Evolutionary conservation across 208 protist species (phyloP), one percentile per base, ranked within the genome.

Genomic region (Balamuthia mandrillaris): DNA sequence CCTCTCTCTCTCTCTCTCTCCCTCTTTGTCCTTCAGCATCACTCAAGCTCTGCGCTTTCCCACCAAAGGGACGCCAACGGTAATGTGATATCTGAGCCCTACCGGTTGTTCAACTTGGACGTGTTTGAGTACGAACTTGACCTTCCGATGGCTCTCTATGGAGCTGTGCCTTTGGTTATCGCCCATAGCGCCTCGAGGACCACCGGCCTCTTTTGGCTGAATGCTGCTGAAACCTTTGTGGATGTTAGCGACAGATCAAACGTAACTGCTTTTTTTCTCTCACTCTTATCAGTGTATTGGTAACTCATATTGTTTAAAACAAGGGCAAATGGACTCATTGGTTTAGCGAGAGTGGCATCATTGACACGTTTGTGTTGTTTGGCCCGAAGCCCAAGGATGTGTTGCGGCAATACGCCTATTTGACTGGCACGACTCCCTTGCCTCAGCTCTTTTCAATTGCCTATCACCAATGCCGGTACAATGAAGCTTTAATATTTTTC

Each of bases 381-480:
- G 97, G 97, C 3, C 90, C 95, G 6, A 95, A 92, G 3, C 95
- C 96, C 29, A 58, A 85, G 3, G 85, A 92, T 18, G 93, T 99
- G n/a, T 92, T 97, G 60, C 68, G 78, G 51, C 94, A 98, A 88
- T 98, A 98, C 90, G 92, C 96, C 7, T 84, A 74, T 29, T 83
- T 99, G 37, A 99, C 97, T 0, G 97, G 98, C 29, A 72, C 87
- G n/a, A 95, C 96, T 0, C 68, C 94, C 18, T 72, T 99, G 60
- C 97, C 97, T 24, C 98, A 96, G 52, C 91, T 97, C 81, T 99
- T 99, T 86, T 90, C 96, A 14, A 88, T 99, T 0, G 98, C 95
- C 4, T 99, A 98, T 85, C 98, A 99, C 86, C 98, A 99, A 91
- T 98, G 95, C 86, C n/a, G n/a, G n/a, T n/a, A n/a, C n/a, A n/a